phyloP scores from a whole-genome alignment of 202 grass and related monocot genomes.

The Miscanthus sacchariflorus region DNA sequence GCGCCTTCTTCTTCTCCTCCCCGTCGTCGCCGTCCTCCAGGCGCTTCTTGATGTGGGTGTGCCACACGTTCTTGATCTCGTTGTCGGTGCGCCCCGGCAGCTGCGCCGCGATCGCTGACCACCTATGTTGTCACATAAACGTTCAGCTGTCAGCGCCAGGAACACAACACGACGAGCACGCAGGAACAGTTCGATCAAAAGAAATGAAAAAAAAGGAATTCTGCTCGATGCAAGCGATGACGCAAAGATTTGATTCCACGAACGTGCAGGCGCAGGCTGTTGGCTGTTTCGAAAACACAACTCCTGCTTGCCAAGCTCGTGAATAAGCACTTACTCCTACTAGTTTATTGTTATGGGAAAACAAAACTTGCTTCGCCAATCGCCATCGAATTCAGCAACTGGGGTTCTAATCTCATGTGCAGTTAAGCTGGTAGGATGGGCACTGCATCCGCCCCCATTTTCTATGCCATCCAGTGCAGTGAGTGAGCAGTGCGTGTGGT shows the following conservation, averaged over 20 bases:
- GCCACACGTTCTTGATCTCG: conserved; percentile 96
- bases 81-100: conserved; percentile 88
- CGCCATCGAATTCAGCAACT: neutral
- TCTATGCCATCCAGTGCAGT: neutral
- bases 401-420: conserved; percentile 3
- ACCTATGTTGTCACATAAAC: conserved; percentile 57
- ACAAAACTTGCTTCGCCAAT: neutral
- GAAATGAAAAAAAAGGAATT: neutral
- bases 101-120: conserved; percentile 81
- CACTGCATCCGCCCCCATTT: conserved; percentile 9
- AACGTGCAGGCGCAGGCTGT: conserved; percentile 6
- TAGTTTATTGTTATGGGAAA: neutral
- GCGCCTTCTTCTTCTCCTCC: neutral
- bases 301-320: neutral
- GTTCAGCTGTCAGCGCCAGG: conserved; percentile 19
- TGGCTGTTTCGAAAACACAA: conserved; percentile 36
- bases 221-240: neutral
- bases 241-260: conserved; percentile 50
- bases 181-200: neutral
- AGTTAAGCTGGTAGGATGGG: neutral
- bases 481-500: neutral
- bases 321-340: neutral
- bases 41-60: conserved; percentile 81
- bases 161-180: conserved; percentile 5
- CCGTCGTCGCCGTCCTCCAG: conserved; percentile 10